These are phyloP conservation scores for Cronartium ribicola DNA, from an alignment of 1,284 basidiomycete species.

Conservation along the genomic window DNA sequence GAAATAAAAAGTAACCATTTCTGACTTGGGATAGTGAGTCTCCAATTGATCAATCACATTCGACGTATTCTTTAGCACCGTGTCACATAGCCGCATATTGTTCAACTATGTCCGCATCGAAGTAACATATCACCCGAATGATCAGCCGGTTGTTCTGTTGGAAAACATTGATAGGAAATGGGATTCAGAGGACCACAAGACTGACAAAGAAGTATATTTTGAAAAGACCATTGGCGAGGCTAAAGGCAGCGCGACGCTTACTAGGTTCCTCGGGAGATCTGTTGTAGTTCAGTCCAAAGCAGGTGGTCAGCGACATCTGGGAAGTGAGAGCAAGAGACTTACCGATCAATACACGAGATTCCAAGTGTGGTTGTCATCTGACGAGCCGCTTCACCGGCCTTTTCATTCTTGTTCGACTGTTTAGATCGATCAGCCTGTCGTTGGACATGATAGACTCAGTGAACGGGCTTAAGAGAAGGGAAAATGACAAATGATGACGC, in stretches of 20 bases:
- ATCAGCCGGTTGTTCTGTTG: constrained; percentile 8
- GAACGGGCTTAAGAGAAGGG: neutral
- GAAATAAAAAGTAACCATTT: constrained; percentile 53
- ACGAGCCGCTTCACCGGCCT: constrained; percentile 46
- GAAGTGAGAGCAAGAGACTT: neutral
- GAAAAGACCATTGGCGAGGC: constrained; percentile 49
- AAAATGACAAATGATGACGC: neutral
- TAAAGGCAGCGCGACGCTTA: constrained; percentile 48
- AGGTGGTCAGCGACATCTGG: neutral
- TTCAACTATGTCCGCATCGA: constrained; percentile 45
- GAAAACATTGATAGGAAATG: neutral
- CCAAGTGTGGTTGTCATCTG: constrained; percentile 46
- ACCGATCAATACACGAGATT: constrained; percentile 48
- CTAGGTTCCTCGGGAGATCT: constrained; percentile 43
- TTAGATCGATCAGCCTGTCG: constrained; percentile 44
- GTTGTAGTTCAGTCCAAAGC: constrained; percentile 6
- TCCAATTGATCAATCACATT: constrained; percentile 50
- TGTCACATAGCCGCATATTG: constrained; percentile 54
- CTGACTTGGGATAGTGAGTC: constrained; percentile 50
- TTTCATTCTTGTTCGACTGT: constrained; percentile 46
- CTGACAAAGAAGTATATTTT: constrained; percentile 48
- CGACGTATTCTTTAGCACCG: constrained; percentile 53
- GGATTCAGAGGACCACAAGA: neutral
- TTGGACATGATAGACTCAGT: neutral
- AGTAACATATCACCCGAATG: constrained; percentile 6